A percentile compares a stretch with the other conserved stretches of the same genome.
These are phyloP conservation scores for Fallopia convolvulus DNA, from an alignment of 148 eudicot genomes.

Conservation along the genomic window DNA sequence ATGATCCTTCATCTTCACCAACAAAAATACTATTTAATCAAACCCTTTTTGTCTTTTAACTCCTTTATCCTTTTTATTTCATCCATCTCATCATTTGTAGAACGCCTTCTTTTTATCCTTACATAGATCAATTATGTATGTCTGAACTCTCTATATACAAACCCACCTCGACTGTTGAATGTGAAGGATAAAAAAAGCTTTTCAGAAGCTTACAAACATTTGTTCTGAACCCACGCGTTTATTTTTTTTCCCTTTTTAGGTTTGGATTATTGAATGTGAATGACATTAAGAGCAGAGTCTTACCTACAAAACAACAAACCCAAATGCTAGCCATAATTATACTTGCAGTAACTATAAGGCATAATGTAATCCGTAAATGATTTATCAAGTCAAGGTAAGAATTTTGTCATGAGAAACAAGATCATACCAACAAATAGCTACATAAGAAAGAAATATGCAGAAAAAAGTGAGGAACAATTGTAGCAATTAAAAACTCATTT, in stretches of 20 bases:
- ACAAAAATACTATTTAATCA: neutral
- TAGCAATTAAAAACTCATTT: no score
- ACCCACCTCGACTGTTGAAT: neutral
- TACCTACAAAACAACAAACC: no score
- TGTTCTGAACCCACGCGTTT: neutral
- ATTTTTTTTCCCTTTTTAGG: constrained; percentile 10
- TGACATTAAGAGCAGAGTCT: no score
- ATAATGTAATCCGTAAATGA: no score
- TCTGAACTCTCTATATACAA: neutral
- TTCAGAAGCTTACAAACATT: neutral
- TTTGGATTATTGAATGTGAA: no score
- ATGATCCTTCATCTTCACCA: neutral
- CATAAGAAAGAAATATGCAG: no score
- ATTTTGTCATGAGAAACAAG: no score
- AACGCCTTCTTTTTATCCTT: constrained; percentile 6
- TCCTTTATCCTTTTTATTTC: neutral
- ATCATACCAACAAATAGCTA: no score
- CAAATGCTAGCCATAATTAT: no score
- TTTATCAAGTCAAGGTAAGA: no score
- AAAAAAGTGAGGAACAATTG: no score
- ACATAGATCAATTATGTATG: neutral
- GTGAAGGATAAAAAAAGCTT: neutral
- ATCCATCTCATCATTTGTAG: neutral
- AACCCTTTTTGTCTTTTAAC: constrained; percentile 3
- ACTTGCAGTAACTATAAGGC: no score